phyloP scores from a whole-genome alignment of 768 basidiomycete species.

The Boletus subcaerulescens region DNA sequence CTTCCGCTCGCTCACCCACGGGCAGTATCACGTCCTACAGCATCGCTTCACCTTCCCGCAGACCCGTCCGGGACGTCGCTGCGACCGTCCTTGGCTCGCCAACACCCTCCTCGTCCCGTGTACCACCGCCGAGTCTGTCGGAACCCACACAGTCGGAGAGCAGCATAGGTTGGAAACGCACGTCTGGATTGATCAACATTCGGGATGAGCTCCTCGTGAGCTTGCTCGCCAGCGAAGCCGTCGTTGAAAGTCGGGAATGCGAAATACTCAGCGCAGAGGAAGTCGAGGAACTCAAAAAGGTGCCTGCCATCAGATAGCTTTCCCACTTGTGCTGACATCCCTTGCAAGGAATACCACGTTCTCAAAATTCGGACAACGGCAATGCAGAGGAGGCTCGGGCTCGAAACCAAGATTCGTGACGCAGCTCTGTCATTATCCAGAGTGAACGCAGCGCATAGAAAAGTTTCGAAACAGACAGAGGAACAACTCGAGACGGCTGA shows the following conservation, averaged over 20 bases:
- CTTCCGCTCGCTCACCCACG: conserved; percentile 20
- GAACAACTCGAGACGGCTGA: conserved; percentile 76
- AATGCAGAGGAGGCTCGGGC: conserved; percentile 67
- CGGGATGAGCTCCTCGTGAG: conserved; percentile 87
- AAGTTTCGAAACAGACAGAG: conserved; percentile 58
- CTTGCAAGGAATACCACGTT: conserved; percentile 65
- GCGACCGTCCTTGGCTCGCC: conserved; percentile 27
- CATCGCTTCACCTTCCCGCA: conserved; percentile 22
- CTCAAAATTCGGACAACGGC: conserved; percentile 64
- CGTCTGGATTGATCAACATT: conserved; percentile 48
- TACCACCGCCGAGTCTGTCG: conserved; percentile 29
- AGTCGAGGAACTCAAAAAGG: conserved; percentile 70
- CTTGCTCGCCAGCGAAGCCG: conserved; percentile 88
- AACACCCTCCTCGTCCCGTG: conserved; percentile 40
- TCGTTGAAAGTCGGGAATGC: conserved; percentile 84
- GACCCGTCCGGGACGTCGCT: conserved; percentile 12
- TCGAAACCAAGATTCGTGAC: conserved; percentile 87
- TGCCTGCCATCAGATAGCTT: conserved; percentile 32
- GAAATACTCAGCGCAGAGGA: conserved; percentile 74
- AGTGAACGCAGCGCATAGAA: conserved; percentile 57
- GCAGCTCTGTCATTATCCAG: conserved; percentile 74
- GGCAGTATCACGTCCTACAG: conserved; percentile 25
- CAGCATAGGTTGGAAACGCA: conserved; percentile 38
- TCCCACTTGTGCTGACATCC: not conserved
- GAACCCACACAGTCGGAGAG: conserved; percentile 38